phyloP scores from a whole-genome alignment of 1,284 basidiomycete species.

The Cutaneotrichosporon sp. region DNA sequence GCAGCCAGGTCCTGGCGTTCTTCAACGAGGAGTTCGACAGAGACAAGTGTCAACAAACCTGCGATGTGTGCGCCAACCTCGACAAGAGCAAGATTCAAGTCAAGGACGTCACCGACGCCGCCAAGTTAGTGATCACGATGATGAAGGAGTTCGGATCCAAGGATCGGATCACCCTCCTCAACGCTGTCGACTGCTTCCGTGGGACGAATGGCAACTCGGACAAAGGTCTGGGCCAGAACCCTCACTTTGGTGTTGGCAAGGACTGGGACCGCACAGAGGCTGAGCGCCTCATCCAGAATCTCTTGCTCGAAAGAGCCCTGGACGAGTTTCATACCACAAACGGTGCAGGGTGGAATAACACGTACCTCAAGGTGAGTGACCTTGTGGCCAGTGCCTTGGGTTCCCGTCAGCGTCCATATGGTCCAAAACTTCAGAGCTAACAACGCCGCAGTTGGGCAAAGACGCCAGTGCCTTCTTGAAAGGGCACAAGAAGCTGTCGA shows the following conservation, averaged over 20 bases:
- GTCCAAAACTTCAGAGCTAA: not conserved
- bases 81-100: conserved; percentile 34
- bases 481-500: conserved; percentile 32
- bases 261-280: conserved; percentile 44
- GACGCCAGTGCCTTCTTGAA: conserved; percentile 29
- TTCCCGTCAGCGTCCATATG: not conserved
- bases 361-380: conserved; percentile 48
- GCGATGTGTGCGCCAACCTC: conserved; percentile 49
- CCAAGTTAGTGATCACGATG: conserved; percentile 40
- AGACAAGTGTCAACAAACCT: conserved; percentile 46
- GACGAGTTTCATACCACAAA: conserved; percentile 41
- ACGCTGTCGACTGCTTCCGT: conserved; percentile 47
- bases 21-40: conserved; percentile 53
- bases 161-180: conserved; percentile 44
- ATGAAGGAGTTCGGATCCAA: conserved; percentile 31
- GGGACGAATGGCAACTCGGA: conserved; percentile 36
- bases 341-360: conserved; percentile 45
- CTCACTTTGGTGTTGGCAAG: conserved; percentile 45
- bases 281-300: conserved; percentile 46
- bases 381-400: not conserved
- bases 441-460: conserved; percentile 36
- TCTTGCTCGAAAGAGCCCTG: conserved; percentile 47
- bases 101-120: conserved; percentile 46
- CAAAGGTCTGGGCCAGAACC: conserved; percentile 39
- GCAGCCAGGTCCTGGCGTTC: conserved; percentile 69